Base-by-base conservation (phyloP, 495 filamentous ascomycete species). In the Aspergillus haitiensis region DNA sequence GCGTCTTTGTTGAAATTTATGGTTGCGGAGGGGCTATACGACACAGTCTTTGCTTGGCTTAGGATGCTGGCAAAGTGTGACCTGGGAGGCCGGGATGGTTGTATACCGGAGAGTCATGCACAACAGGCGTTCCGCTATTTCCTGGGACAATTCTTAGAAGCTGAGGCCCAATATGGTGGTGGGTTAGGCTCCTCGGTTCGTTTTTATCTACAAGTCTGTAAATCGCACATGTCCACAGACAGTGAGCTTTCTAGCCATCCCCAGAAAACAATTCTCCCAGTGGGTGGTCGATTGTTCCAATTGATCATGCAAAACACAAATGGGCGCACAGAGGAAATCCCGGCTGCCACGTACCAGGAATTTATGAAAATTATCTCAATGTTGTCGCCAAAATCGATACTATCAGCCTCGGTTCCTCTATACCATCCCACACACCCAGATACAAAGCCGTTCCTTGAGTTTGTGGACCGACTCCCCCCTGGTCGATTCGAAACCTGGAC, bases 371-470 rank as follows among this genome's bases (percentile, higher is more conserved):
- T 64, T 0, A 56, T 77, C 9, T 66, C 69, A 12, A 52, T 59
- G 7, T 9, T 77, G 33, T 51, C 64, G 15, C 63, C 70, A 15
- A 62, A 63, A 4, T 67, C 67, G 1, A 52, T 70, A 12, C 44
- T 71, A 16, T 56, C 46, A 6, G 66, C 68, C 21, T 60, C 64
- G n/a, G 62, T 73, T 49, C 58, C 65, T 7, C 55, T 78, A 27
- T 72, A 70, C 27, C 73, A 80, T 56, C 77, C 77, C 7, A 64
- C 64, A 12, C 47, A 69, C 33, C 75, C 73, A 12, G 65, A 75
- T 34, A 27, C 71, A 1, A 56, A 53, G 13, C 73, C 70, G 5
- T 72, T 78, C 46, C 53, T 78, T 18, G 46, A 61, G 33, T 72
- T 65, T 54, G 59, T 72, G 48, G 58, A 64, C 12, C 46, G 35